Conservation (phyloP, 345 rosid genomes). For the Xanthoceras sorbifolium region DNA sequence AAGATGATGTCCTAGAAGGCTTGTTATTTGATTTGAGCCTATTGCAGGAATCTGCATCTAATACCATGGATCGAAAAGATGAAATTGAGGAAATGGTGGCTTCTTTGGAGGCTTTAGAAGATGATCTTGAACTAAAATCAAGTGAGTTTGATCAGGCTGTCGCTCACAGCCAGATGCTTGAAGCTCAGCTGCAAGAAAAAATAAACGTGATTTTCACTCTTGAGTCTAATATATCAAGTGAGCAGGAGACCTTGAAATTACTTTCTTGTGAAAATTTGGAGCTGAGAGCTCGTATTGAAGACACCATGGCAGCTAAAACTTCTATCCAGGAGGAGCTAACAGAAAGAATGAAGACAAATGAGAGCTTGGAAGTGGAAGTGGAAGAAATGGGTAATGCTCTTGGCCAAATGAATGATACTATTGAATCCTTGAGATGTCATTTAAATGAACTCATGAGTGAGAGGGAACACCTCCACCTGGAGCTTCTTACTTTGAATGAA, state of each 20-base stretch:
- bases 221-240: conserved; percentile 44
- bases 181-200: conserved; percentile 68
- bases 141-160: conserved; percentile 58
- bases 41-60: conserved; percentile 91
- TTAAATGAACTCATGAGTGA: conserved; percentile 53
- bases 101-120: conserved; percentile 67
- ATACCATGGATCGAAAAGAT: conserved; percentile 74
- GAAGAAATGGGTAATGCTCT: conserved; percentile 56
- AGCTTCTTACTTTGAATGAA: conserved; percentile 61
- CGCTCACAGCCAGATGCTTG: conserved; percentile 52
- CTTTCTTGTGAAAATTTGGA: conserved; percentile 50
- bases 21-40: conserved; percentile 81
- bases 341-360: conserved; percentile 48
- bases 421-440: conserved; percentile 52
- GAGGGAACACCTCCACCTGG: conserved; percentile 59
- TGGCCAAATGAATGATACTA: conserved; percentile 56
- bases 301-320: conserved; percentile 46
- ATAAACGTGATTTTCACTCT: conserved; percentile 47
- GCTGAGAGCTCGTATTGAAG: conserved; percentile 53
- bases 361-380: conserved; percentile 75
- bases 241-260: conserved; percentile 34
- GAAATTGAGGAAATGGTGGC: conserved; percentile 66
- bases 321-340: conserved; percentile 56
- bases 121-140: conserved; percentile 59
- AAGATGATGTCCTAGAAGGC: conserved; percentile 80